Conservation (phyloP, 805 yeast species). For the Wickerhamiella spandovensis region DNA sequence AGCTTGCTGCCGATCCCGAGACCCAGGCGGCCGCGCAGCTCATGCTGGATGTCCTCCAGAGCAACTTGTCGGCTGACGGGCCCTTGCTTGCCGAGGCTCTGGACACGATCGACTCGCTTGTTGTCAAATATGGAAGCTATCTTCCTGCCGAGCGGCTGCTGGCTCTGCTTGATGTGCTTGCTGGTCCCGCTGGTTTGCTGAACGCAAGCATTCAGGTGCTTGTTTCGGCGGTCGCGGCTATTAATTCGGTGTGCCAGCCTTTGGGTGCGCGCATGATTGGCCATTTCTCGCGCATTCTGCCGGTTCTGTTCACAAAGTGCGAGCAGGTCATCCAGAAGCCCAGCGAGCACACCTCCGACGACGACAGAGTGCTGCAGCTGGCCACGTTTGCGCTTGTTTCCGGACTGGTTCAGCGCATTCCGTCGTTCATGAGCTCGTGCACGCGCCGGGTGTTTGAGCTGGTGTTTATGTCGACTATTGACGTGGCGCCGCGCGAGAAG, state of each 20-base stretch:
- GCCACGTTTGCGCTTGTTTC: conserved; percentile 61
- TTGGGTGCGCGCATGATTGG: conserved; percentile 82
- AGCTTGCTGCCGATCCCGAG: conserved; percentile 37
- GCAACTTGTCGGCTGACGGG: conserved; percentile 21
- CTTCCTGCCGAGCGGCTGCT: conserved; percentile 32
- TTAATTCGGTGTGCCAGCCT: conserved; percentile 54
- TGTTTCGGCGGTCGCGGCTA: conserved; percentile 59
- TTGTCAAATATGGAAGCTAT: conserved; percentile 45
- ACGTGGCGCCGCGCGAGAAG: conserved; percentile 39
- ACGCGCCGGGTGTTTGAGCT: conserved; percentile 48
- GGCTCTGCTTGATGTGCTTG: conserved; percentile 36
- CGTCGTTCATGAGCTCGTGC: conserved; percentile 66
- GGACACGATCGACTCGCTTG: conserved; percentile 34
- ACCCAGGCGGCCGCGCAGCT: conserved; percentile 39
- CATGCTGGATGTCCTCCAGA: conserved; percentile 40
- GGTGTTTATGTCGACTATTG: conserved; percentile 32
- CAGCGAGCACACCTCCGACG: conserved; percentile 9
- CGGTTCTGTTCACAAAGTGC: conserved; percentile 55
- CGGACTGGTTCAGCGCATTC: conserved; percentile 66
- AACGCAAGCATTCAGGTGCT: conserved; percentile 45
- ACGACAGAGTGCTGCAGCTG: conserved; percentile 41
- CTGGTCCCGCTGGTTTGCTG: conserved; percentile 42
- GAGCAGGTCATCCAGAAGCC: conserved; percentile 26
- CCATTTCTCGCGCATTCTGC: conserved; percentile 70
- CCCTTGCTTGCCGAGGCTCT: conserved; percentile 12